phyloP scores from a whole-genome alignment of 768 basidiomycete species.

The Calocybe cyanea region DNA sequence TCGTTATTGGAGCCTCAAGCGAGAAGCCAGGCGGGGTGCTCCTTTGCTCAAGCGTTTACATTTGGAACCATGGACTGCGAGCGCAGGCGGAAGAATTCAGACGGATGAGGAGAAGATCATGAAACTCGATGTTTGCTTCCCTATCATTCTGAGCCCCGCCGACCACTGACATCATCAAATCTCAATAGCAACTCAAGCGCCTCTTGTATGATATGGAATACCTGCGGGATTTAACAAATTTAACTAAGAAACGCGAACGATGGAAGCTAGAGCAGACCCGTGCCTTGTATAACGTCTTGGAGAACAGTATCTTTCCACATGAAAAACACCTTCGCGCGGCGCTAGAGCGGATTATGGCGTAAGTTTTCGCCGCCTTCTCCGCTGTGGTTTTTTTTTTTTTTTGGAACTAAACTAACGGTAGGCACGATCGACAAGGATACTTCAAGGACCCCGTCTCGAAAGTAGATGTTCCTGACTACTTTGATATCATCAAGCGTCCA shows the following conservation, averaged over 20 bases:
- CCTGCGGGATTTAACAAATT: constrained; percentile 61
- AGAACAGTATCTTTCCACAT: constrained; percentile 62
- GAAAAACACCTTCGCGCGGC: constrained; percentile 55
- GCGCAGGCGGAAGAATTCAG: constrained; percentile 53
- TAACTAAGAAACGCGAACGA: constrained; percentile 74
- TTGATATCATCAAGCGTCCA: constrained; percentile 77
- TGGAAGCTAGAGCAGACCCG: constrained; percentile 72
- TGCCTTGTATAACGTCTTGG: constrained; percentile 63
- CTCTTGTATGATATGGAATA: constrained; percentile 76
- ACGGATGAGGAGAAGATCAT: constrained; percentile 79
- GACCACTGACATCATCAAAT: not conserved
- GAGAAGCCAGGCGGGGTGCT: constrained; percentile 90
- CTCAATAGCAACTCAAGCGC: constrained; percentile 48
- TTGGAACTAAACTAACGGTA: constrained; percentile 30
- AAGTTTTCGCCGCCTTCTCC: constrained; percentile 24
- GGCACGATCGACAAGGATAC: constrained; percentile 66
- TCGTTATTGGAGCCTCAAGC: constrained; percentile 96
- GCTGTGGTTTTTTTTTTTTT: too few species aligned
- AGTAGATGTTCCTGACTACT: constrained; percentile 85
- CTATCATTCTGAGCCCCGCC: not conserved
- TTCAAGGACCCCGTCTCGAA: constrained; percentile 84
- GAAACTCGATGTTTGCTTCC: constrained; percentile 69
- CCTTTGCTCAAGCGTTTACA: constrained; percentile 91
- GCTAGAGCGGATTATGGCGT: constrained; percentile 73
- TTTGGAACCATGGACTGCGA: constrained; percentile 96